phyloP scores from a whole-genome alignment of 805 yeast genomes.

The Komagataella ulmi region DNA sequence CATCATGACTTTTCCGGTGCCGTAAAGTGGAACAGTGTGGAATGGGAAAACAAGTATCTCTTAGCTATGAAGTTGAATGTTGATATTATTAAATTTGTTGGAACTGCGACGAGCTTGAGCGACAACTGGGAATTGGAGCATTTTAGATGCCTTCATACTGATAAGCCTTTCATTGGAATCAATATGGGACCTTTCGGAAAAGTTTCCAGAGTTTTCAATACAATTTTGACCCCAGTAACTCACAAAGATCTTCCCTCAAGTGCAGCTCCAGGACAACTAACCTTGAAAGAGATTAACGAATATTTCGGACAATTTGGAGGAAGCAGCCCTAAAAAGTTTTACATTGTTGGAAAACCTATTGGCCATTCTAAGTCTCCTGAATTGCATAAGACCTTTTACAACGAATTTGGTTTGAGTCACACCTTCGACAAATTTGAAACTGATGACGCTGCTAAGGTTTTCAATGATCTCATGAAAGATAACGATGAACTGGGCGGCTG shows the following conservation, averaged over 20 bases:
- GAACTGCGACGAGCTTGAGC: conserved; percentile 45
- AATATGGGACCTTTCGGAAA: conserved; percentile 73
- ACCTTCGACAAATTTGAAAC: conserved; percentile 58
- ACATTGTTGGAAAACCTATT: conserved; percentile 72
- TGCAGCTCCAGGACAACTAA: conserved; percentile 75
- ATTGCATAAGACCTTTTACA: conserved; percentile 71
- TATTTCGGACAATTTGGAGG: conserved; percentile 49
- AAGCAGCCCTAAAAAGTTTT: conserved; percentile 42
- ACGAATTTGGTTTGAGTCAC: conserved; percentile 68
- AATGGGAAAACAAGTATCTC: conserved; percentile 63
- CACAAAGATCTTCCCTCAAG: conserved; percentile 51
- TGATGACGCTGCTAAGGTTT: conserved; percentile 42
- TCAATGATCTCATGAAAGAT: conserved; percentile 29
- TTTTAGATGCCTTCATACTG: conserved; percentile 45
- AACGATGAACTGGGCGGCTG: conserved; percentile 72
- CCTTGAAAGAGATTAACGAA: conserved; percentile 50
- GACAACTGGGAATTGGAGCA: conserved; percentile 65
- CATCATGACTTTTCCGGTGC: conserved; percentile 62
- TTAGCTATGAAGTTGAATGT: conserved; percentile 52
- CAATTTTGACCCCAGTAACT: conserved; percentile 73
- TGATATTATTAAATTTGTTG: conserved; percentile 76
- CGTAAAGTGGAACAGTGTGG: conserved; percentile 51
- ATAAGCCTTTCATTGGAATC: conserved; percentile 64
- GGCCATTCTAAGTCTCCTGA: conserved; percentile 82
- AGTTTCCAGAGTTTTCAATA: conserved; percentile 66